Base-by-base conservation (phyloP, 805 yeast species). In the Candida sanyiensis region DNA sequence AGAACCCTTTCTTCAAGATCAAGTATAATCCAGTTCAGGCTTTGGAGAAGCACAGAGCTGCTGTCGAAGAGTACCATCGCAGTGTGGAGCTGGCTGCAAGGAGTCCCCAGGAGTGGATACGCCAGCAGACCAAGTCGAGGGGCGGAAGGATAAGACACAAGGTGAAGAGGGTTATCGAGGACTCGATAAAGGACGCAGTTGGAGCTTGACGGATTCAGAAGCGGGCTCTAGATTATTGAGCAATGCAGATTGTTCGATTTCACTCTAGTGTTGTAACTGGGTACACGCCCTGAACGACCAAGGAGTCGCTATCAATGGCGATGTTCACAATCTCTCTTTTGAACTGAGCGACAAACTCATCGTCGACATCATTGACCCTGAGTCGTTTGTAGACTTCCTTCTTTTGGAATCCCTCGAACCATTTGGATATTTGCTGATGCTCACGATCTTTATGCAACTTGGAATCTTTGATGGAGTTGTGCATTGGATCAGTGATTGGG, bases 401-500 rank as follows among this genome's bases (percentile, higher is more conserved):
- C 11, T 33, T 37, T 8, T 29, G 17, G 25, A 50, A 49, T 1
- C 19, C 35, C 18, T 46, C 32, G 28, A 46, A 44, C 52, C 53
- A 55, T 28, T 47, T 48, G 2, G 17, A 21, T 18, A 52, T 48
- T 35, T 45, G 50, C 6, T 51, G 3, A 19, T 26, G 47, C 28
- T 53, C 54, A 6, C 30, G 24, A 37, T 55, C 59, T 27, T 48
- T 42, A 33, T 42, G 44, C 6, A 55, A 26, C 0, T 20, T 12
- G 9, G 37, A 16, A 2, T 35, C 12, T 3, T 29, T 15, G 3
- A 9, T 11, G 3, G 52, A 46, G 3, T 18, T 9, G 28, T 51
- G 57, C 3, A 42, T 37, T 15, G 18, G 15, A 31, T 47, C 45
- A 1, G 64, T 56, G 2, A 62, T 49, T 5, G 64, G 66, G 3